Percentiles rank a stretch among this genome's conserved stretches.
Conservation (phyloP, 2,329 filamentous ascomycete genomes). For the Epichloe gansuensis region DNA sequence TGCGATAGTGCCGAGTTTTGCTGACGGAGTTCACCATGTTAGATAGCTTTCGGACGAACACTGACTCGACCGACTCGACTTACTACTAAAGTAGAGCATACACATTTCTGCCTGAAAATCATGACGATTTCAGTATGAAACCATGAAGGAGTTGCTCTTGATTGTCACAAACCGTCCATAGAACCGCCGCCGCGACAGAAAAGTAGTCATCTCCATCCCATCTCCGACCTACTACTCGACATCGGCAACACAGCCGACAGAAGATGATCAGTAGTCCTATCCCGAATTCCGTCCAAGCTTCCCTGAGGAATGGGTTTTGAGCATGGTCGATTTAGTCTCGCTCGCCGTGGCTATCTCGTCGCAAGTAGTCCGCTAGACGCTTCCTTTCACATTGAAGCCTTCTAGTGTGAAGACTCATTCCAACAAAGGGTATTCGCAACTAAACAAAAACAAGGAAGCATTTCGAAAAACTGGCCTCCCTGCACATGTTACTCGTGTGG, state of each 20-base stretch:
- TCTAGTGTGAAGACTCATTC: neutral
- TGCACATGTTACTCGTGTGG: neutral
- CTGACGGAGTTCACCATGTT: conserved; percentile 10
- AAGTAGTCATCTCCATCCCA: conserved; percentile 5
- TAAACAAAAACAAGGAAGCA: neutral
- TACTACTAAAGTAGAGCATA: neutral
- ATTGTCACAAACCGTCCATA: conserved; percentile 2
- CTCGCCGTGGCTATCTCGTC: neutral
- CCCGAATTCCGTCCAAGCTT: neutral
- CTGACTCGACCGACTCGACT: neutral
- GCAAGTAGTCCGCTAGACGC: neutral
- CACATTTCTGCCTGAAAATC: neutral
- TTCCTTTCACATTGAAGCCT: neutral
- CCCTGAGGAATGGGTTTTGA: neutral
- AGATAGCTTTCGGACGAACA: neutral
- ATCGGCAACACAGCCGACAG: neutral
- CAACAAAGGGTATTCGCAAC: neutral
- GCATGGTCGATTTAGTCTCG: neutral
- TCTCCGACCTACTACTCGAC: neutral
- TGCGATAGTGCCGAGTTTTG: conserved; percentile 26
- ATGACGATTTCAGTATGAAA: too few relatives aligned
- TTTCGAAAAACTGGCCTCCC: neutral
- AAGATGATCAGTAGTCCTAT: neutral
- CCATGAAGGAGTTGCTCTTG: neutral
- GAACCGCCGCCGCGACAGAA: neutral